A percentile compares a stretch with the other conserved stretches of the same genome.
Evolutionary conservation across 1,284 basidiomycete genomes (phyloP).

Genomic region (Ustilago shanxiensis): DNA sequence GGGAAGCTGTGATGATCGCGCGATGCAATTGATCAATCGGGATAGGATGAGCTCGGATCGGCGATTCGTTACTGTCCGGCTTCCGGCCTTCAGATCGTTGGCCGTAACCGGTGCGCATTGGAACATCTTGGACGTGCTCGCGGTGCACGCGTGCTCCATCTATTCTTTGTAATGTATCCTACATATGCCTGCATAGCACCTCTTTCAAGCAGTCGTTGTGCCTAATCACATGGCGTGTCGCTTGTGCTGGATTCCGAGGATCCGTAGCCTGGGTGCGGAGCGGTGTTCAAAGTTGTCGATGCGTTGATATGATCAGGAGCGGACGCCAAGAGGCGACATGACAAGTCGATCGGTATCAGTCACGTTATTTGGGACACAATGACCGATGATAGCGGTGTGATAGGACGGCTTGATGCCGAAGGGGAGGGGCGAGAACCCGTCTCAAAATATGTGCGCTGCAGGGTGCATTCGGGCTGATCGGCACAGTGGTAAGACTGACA

Average conservation of each 20-base stretch:
- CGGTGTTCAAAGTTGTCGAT: background rate
- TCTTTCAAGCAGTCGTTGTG: background rate
- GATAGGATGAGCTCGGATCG: too few species aligned
- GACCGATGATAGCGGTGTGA: background rate
- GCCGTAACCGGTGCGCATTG: background rate
- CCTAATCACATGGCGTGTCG: conserved; percentile 13
- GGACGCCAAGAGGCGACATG: background rate
- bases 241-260: conserved; percentile 15
- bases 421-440: background rate
- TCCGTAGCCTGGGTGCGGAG: conserved; percentile 13
- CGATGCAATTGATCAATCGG: too few species aligned
- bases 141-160: background rate
- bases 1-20: too few species aligned
- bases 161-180: background rate
- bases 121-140: background rate
- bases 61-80: conserved; percentile 5
- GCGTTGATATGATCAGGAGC: background rate
- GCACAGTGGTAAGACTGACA: background rate
- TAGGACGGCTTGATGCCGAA: background rate
- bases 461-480: background rate
- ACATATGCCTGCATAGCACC: conserved; percentile 3
- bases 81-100: background rate
- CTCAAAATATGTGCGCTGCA: conserved; percentile 7
- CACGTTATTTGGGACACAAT: background rate
- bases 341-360: background rate